Evolutionary conservation across 1,284 basidiomycete species (phyloP), one percentile per base, ranked within the genome.

Genomic region (Ustanciosporium gigantosporum): DNA sequence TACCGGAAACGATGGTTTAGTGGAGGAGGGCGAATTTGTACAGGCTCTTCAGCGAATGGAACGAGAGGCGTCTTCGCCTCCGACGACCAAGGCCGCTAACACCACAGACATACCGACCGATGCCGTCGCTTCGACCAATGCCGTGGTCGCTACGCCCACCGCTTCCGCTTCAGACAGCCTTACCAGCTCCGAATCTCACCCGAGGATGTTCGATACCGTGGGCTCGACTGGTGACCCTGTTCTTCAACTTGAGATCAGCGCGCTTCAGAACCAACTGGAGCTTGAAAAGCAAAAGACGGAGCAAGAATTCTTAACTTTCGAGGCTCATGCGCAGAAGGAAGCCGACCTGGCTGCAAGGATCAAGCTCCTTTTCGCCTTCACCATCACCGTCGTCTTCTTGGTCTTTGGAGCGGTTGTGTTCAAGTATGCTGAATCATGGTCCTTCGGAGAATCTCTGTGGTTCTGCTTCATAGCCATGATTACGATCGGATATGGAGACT

Each of bases 391-490:
- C 31, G 52, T 82, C 20, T 73, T 73, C 46, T 73, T 68, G 70
- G 37, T 71, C 15, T 29, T 83, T 15, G 85, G 86, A 7, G 81
- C 84, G 1, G 81, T 80, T 0, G 83, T 86, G 20, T 87, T 87
- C 60, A 76, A 74, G 31, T 69, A 73, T 14, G 83, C 84, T 0
- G 84, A 87, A 53, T 70, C 76, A 14, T 83, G 83, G 83, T 69
- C 77, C 20, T 85, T 80, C 66, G 84, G 82, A 3, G 55, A 74
- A 8, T 82, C 86, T 0, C 71, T 88, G 61, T 67, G 65, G 50
- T 91, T 90, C 73, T 88, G 87, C 86, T 75, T 69, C 83, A 79
- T 64, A 31, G 49, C 61, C 25, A 67, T 73, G 51, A 69, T 69
- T 46, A 79, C 76, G 2, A 74, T 79, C 14, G 53, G 64, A 3